These are phyloP conservation scores for Flaveria robusta DNA, from an alignment of 129 eudicot species.

Conservation along the genomic window DNA sequence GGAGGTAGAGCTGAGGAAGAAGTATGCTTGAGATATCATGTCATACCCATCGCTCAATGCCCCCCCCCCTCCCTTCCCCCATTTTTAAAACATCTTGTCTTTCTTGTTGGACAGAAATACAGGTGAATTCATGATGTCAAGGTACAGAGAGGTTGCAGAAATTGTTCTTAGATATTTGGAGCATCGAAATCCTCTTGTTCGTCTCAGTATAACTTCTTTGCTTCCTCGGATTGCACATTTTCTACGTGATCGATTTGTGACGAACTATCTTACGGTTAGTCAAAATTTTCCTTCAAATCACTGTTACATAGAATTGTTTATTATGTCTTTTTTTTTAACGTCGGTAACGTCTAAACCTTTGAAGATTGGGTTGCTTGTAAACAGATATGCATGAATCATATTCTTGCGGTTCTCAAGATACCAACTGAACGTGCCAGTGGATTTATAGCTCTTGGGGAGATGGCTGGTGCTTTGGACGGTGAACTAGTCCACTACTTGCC, in stretches of 20 bases:
- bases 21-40: not conserved
- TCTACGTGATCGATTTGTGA: conserved; percentile 95
- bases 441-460: conserved; percentile 98
- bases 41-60: conserved; percentile 2
- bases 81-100: conserved; percentile 5
- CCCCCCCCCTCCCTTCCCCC: not conserved
- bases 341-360: conserved; percentile 25
- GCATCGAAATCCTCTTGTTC: conserved; percentile 92
- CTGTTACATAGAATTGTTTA: conserved; percentile 9
- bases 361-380: conserved; percentile 26
- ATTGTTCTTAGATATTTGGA: conserved; percentile 94
- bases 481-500: conserved; percentile 95
- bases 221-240: conserved; percentile 98
- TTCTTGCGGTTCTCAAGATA: conserved; percentile 89
- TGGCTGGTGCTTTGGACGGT: conserved; percentile 99
- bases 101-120: conserved; percentile 61
- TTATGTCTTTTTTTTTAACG: not conserved
- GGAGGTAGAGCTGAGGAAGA: not conserved
- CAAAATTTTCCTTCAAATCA: not conserved
- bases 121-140: conserved; percentile 98
- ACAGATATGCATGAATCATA: conserved; percentile 99
- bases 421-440: conserved; percentile 99
- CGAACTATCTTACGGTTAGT: conserved; percentile 88
- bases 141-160: conserved; percentile 97
- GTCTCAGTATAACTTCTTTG: conserved; percentile 95